Percentiles rank a stretch among this genome's conserved stretches.
Evolutionary conservation across 2,329 filamentous ascomycete genomes (phyloP).

Genomic region (Epichloe scottii): DNA sequence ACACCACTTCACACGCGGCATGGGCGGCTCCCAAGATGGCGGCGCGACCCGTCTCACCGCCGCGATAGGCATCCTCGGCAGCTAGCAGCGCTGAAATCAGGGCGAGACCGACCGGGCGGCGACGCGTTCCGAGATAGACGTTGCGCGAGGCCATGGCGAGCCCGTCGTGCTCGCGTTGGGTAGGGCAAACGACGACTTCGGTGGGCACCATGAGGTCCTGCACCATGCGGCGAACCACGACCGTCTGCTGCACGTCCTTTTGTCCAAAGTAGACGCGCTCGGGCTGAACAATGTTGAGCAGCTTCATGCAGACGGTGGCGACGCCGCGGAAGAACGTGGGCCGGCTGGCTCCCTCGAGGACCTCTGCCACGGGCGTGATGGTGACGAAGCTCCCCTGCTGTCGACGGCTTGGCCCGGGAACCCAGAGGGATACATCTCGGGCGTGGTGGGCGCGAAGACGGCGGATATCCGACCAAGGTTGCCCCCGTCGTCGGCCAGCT

Average conservation of each 20-base stretch:
- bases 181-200: conserved; percentile 61
- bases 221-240: conserved; percentile 77
- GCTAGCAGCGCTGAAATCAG: conserved; percentile 56
- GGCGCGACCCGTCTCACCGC: conserved; percentile 38
- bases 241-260: conserved; percentile 94
- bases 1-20: conserved; percentile 39
- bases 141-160: conserved; percentile 88
- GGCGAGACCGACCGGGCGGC: conserved; percentile 60
- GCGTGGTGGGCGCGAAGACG: conserved; percentile 74
- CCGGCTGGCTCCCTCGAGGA: conserved; percentile 72
- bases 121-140: conserved; percentile 71
- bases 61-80: conserved; percentile 55
- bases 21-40: conserved; percentile 63
- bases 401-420: conserved; percentile 59
- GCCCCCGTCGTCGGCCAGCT: conserved; percentile 49
- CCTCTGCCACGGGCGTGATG: conserved; percentile 69
- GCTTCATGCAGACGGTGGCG: conserved; percentile 88
- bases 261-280: conserved; percentile 84
- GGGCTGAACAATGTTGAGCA: conserved; percentile 39
- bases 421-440: conserved; percentile 78
- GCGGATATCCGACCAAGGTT: conserved; percentile 61
- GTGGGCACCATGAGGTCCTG: conserved; percentile 74
- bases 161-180: conserved; percentile 65
- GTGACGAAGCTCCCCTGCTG: conserved; percentile 77
- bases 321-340: conserved; percentile 96